Evolutionary conservation across 805 yeast species (phyloP).

Genomic region (Saitoella complicata): DNA sequence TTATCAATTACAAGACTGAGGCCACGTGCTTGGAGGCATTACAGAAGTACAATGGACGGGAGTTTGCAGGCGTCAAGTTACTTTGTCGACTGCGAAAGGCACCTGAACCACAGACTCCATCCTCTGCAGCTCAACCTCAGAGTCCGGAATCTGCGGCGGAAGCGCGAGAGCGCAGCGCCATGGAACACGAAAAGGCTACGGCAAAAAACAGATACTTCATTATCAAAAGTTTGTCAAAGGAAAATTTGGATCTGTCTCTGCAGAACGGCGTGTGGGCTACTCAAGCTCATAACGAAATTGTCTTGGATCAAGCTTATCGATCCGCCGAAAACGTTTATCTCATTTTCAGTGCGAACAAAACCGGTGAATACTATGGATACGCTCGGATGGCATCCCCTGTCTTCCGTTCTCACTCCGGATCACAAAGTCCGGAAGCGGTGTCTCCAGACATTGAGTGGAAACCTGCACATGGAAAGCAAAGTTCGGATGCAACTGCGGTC

Average conservation of each 20-base stretch:
- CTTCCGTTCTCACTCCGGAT: constrained; percentile 1
- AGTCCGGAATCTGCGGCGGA: not conserved
- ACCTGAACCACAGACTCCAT: not conserved
- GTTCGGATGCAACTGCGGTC: not conserved
- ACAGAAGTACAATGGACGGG: not conserved
- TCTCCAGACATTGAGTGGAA: not conserved
- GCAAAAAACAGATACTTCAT: constrained; percentile 18
- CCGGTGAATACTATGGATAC: constrained; percentile 26
- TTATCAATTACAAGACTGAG: constrained; percentile 23
- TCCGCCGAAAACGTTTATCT: constrained; percentile 22
- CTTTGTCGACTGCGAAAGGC: not conserved
- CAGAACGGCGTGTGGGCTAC: constrained; percentile 24
- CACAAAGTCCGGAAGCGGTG: not conserved
- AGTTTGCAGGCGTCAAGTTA: no score
- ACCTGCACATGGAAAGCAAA: not conserved
- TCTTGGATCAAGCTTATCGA: constrained; percentile 23
- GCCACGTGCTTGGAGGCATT: constrained; percentile 20
- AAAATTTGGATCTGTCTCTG: constrained; percentile 23
- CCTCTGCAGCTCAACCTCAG: not conserved
- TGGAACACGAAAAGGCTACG: no score
- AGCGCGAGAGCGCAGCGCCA: no score
- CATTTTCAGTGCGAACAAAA: constrained; percentile 26
- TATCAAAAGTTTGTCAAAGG: constrained; percentile 25
- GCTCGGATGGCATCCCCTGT: constrained; percentile 24
- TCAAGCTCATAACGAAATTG: constrained; percentile 25